Conservation (phyloP, 2,329 filamentous ascomycete genomes). For the Fusarium sp. region DNA sequence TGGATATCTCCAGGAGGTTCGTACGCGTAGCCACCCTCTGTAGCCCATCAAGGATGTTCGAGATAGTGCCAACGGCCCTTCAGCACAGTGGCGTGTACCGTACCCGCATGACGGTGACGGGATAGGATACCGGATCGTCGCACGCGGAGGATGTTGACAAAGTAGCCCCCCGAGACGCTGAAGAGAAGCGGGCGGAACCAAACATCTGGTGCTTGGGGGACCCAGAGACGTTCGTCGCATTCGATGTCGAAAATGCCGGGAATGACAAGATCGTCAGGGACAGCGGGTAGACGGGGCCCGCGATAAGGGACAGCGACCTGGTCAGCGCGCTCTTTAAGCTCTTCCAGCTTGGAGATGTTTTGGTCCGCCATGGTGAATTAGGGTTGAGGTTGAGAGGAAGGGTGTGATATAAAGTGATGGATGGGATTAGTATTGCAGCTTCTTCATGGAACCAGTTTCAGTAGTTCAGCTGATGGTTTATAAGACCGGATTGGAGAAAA, state of each 20-base stretch:
- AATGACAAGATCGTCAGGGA: neutral
- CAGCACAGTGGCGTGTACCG: constrained; percentile 49
- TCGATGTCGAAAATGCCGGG: neutral
- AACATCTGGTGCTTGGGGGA: neutral
- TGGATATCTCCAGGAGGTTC: constrained; percentile 53
- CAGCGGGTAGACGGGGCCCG: neutral
- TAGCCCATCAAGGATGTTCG: constrained; percentile 53
- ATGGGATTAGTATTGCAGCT: neutral
- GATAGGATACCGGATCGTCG: constrained; percentile 49
- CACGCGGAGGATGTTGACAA: neutral
- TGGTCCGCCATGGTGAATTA: neutral
- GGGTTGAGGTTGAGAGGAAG: neutral
- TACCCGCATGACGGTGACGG: constrained; percentile 49
- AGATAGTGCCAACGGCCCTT: constrained; percentile 52
- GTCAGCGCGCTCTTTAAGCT: neutral
- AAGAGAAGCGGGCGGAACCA: neutral
- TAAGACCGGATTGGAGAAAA: neutral
- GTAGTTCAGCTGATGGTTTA: neutral
- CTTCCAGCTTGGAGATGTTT: neutral
- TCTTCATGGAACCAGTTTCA: neutral
- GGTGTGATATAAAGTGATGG: neutral
- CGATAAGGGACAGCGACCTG: neutral
- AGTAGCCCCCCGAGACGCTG: neutral
- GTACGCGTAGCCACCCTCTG: constrained; percentile 50
- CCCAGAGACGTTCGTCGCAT: neutral